Percentiles rank a stretch among this genome's conserved stretches.
These are phyloP conservation scores for Xylariomycetidae sp. DNA, from an alignment of 2,329 filamentous ascomycete species.

Conservation along the genomic window DNA sequence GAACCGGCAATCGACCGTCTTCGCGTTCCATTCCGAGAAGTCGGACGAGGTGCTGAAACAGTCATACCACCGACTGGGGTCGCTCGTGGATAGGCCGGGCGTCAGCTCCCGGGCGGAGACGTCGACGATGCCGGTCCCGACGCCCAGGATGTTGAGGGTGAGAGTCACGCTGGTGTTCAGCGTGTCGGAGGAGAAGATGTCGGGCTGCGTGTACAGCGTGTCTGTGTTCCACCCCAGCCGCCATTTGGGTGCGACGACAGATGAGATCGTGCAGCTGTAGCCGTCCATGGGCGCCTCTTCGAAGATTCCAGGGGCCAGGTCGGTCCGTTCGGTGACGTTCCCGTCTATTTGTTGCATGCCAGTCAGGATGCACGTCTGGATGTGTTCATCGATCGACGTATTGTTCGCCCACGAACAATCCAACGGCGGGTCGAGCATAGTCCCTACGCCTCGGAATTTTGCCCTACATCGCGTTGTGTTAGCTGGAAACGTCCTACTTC, in stretches of 20 bases:
- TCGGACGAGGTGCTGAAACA: slow-evolving; percentile 10
- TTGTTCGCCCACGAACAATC: slow-evolving; percentile 12
- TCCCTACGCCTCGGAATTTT: too few species aligned
- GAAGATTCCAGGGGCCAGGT: slow-evolving; percentile 7
- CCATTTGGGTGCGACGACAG: slow-evolving; percentile 12
- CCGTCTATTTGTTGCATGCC: too few species aligned
- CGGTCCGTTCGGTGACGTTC: too few species aligned
- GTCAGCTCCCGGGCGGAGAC: slow-evolving; percentile 1
- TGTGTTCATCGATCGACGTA: too few species aligned
- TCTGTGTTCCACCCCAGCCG: background rate
- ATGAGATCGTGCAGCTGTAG: slow-evolving; percentile 14
- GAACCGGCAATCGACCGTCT: slow-evolving; percentile 11
- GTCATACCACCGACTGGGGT: slow-evolving; percentile 11
- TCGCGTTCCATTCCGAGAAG: too few species aligned
- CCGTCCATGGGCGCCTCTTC: slow-evolving; percentile 9
- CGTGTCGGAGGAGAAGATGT: too few species aligned
- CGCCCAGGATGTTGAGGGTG: too few species aligned
- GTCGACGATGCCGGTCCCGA: background rate
- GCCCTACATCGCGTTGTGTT: too few species aligned
- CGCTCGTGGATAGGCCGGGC: slow-evolving; percentile 7
- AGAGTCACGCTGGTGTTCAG: too few species aligned
- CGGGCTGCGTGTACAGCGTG: background rate
- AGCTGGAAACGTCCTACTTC: background rate
- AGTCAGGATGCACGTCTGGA: too few species aligned
- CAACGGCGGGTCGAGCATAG: too few species aligned